Evolutionary conservation across 2,329 filamentous ascomycete genomes (phyloP).

Genomic region (Xylariaceae sp.): DNA sequence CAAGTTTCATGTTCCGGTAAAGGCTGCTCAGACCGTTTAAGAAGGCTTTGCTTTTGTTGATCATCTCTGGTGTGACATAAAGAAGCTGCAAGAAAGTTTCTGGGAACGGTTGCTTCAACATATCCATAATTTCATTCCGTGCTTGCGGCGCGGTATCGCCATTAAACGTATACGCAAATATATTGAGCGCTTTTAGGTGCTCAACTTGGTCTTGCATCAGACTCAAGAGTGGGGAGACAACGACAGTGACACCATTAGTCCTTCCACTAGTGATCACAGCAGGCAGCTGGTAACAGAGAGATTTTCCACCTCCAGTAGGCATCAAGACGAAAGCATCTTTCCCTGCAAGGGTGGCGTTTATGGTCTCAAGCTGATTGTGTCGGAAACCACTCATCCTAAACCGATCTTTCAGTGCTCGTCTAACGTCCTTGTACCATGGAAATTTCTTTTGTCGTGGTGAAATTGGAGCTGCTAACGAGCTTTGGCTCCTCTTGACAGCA

Average conservation of each 20-base stretch:
- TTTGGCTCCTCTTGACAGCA: conserved; percentile 41
- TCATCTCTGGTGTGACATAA: conserved; percentile 97
- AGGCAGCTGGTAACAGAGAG: conserved; percentile 93
- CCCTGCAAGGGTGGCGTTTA: conserved; percentile 87
- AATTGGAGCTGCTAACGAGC: conserved; percentile 44
- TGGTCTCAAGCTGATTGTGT: conserved; percentile 90
- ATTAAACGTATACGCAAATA: conserved; percentile 83
- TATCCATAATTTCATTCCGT: conserved; percentile 69
- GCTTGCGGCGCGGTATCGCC: conserved; percentile 71
- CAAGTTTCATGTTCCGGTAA: conserved; percentile 74
- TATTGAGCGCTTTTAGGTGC: conserved; percentile 75
- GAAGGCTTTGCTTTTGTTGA: conserved; percentile 79
- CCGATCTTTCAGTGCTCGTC: conserved; percentile 76
- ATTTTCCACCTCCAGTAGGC: conserved; percentile 97
- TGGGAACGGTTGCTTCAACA: conserved; percentile 66
- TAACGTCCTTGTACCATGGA: conserved; percentile 87
- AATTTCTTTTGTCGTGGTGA: conserved; percentile 65
- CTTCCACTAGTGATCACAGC: conserved; percentile 81
- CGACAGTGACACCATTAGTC: conserved; percentile 86
- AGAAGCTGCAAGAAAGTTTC: conserved; percentile 84
- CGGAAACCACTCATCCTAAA: conserved; percentile 89
- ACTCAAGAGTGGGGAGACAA: conserved; percentile 93
- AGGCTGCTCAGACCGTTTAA: conserved; percentile 69
- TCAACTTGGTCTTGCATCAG: conserved; percentile 97
- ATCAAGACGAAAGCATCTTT: conserved; percentile 95